These are phyloP conservation scores for Postia placenta DNA, from an alignment of 768 basidiomycete species.

Conservation along the genomic window DNA sequence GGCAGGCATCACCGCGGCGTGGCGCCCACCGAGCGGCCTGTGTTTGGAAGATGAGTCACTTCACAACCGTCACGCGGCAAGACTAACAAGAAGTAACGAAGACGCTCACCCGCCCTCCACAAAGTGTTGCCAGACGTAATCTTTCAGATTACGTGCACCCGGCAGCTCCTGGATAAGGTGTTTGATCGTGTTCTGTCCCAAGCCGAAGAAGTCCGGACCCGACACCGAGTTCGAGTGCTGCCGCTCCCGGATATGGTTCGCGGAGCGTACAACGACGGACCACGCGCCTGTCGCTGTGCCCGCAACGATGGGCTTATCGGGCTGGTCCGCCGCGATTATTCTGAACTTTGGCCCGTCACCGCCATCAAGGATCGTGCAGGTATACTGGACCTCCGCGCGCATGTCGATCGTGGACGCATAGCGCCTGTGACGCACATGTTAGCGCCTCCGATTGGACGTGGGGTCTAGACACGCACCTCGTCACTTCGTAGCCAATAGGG, in stretches of 20 bases:
- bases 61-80: background rate
- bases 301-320: constrained; percentile 68
- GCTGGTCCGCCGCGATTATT: constrained; percentile 68
- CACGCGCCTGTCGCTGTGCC: constrained; percentile 88
- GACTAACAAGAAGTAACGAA: background rate
- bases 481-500: constrained; percentile 81
- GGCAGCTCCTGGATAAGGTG: constrained; percentile 84
- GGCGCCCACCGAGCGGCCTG: constrained; percentile 74
- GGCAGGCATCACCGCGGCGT: constrained; percentile 77
- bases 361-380: constrained; percentile 80
- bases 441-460: too few relatives aligned
- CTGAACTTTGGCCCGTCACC: constrained; percentile 85
- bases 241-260: constrained; percentile 73
- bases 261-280: constrained; percentile 78
- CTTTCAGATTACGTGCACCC: constrained; percentile 60
- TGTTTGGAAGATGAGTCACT: constrained; percentile 15
- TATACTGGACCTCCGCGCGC: constrained; percentile 61
- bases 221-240: constrained; percentile 86
- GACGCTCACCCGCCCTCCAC: constrained; percentile 75
- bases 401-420: constrained; percentile 76
- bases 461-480: constrained; percentile 42
- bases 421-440: constrained; percentile 57
- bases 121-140: constrained; percentile 87
- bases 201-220: constrained; percentile 83
- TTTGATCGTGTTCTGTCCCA: constrained; percentile 85